Conservation (phyloP, 768 basidiomycete species). For the Rhizopogon vinicolor region DNA sequence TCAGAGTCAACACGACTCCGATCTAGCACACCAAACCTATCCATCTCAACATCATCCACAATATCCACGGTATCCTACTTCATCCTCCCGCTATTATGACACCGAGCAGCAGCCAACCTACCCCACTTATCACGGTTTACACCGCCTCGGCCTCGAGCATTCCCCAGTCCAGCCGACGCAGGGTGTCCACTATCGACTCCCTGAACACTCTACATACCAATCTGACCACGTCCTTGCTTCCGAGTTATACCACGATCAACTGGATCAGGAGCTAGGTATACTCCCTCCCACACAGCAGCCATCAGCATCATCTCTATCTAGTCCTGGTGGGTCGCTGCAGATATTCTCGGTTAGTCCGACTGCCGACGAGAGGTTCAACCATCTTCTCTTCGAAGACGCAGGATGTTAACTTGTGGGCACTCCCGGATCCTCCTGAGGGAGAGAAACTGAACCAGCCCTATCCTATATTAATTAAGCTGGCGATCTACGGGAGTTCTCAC, state of each 20-base stretch:
- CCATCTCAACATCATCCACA: constrained; percentile 5
- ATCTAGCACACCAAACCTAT: constrained; percentile 2
- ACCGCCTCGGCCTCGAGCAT: constrained; percentile 20
- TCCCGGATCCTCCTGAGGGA: constrained; percentile 37
- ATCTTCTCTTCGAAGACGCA: constrained; percentile 27
- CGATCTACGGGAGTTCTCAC: constrained; percentile 56
- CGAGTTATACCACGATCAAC: constrained; percentile 9
- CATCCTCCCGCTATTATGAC: not conserved
- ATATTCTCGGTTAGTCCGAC: constrained; percentile 8
- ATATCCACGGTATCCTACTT: constrained; percentile 5
- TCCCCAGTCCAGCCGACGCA: not conserved
- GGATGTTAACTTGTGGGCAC: constrained; percentile 34
- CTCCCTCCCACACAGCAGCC: constrained; percentile 8
- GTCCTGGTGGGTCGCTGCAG: constrained; percentile 4
- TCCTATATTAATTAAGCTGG: constrained; percentile 53
- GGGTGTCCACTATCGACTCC: constrained; percentile 11
- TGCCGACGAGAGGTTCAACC: not conserved
- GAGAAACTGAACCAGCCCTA: constrained; percentile 37
- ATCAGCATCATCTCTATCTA: constrained; percentile 11
- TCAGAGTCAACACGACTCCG: constrained; percentile 5
- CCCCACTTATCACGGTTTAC: constrained; percentile 17
- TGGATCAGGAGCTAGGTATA: not conserved
- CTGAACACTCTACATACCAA: constrained; percentile 8
- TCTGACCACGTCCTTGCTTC: constrained; percentile 9
- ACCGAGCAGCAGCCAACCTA: constrained; percentile 7